Conservation (phyloP, 2,329 filamentous ascomycete genomes). For the Colletotrichum sp. region DNA sequence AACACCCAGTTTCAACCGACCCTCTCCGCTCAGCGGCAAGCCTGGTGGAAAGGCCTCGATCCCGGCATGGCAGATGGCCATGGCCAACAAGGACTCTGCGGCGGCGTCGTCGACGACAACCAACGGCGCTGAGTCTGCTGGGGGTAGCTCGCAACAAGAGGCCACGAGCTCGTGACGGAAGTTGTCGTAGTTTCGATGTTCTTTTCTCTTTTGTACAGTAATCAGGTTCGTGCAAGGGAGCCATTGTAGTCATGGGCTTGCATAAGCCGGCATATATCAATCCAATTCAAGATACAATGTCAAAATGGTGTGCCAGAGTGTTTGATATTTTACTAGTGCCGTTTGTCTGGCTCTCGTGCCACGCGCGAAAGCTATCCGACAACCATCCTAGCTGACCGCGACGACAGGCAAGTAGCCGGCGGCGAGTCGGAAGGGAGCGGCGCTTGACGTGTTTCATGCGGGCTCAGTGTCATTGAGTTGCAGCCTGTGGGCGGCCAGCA, state of each 20-base stretch:
- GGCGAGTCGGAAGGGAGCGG: not conserved
- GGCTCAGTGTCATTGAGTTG: not conserved
- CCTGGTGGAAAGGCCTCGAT: constrained; percentile 68
- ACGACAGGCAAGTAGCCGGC: not conserved
- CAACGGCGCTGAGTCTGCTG: constrained; percentile 22
- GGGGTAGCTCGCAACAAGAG: constrained; percentile 21
- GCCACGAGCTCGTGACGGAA: not conserved
- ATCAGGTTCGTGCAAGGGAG: not conserved
- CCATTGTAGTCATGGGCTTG: not conserved
- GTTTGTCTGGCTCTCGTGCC: not conserved
- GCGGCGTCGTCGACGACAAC: constrained; percentile 28
- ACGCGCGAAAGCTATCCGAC: not conserved
- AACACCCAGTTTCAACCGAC: constrained; percentile 31
- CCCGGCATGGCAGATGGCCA: constrained; percentile 80
- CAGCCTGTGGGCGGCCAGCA: not conserved
- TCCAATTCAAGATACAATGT: not conserved
- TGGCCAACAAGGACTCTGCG: constrained; percentile 53
- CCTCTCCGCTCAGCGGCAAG: constrained; percentile 39
- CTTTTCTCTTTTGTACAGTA: not conserved
- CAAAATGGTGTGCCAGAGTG: not conserved
- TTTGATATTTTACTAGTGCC: not conserved
- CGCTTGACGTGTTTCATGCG: not conserved
- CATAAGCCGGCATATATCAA: not conserved
- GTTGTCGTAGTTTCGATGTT: not conserved
- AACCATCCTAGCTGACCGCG: not conserved